Percentiles rank a stretch among this genome's conserved stretches.
These are phyloP conservation scores for Litchi chinensis DNA, from an alignment of 345 rosid genomes.

Conservation along the genomic window DNA sequence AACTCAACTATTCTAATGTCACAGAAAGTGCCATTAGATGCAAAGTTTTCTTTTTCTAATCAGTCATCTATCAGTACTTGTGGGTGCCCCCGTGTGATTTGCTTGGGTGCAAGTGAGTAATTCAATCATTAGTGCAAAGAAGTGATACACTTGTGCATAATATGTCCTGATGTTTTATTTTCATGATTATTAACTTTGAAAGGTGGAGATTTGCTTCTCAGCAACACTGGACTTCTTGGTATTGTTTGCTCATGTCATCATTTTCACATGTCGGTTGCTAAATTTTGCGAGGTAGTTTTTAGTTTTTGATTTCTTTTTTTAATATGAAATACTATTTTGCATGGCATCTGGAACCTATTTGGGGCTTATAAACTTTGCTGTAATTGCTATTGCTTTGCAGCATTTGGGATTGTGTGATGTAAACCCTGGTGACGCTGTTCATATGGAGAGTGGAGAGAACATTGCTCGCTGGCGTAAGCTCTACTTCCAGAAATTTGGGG, in stretches of 20 bases:
- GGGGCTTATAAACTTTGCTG: background rate
- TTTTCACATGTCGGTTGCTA: conserved; percentile 51
- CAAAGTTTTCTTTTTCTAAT: conserved; percentile 26
- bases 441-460: conserved; percentile 52
- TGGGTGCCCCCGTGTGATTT: conserved; percentile 43
- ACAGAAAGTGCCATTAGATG: conserved; percentile 18
- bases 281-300: conserved; percentile 55
- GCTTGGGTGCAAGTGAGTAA: conserved; percentile 48
- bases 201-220: conserved; percentile 58
- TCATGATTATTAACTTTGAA: conserved; percentile 18
- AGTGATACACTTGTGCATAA: background rate
- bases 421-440: conserved; percentile 56
- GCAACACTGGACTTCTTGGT: conserved; percentile 49
- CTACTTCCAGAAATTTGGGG: conserved; percentile 54
- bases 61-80: conserved; percentile 25
- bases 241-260: conserved; percentile 55
- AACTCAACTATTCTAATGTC: conserved; percentile 16
- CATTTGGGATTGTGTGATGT: conserved; percentile 46
- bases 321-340: background rate
- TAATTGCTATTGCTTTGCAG: conserved; percentile 32
- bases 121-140: background rate
- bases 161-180: conserved; percentile 9
- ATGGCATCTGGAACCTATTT: conserved; percentile 1
- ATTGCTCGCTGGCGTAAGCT: conserved; percentile 50
- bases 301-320: background rate